phyloP scores from a whole-genome alignment of 768 basidiomycete species.

The Paxillus ammoniavirescens region DNA sequence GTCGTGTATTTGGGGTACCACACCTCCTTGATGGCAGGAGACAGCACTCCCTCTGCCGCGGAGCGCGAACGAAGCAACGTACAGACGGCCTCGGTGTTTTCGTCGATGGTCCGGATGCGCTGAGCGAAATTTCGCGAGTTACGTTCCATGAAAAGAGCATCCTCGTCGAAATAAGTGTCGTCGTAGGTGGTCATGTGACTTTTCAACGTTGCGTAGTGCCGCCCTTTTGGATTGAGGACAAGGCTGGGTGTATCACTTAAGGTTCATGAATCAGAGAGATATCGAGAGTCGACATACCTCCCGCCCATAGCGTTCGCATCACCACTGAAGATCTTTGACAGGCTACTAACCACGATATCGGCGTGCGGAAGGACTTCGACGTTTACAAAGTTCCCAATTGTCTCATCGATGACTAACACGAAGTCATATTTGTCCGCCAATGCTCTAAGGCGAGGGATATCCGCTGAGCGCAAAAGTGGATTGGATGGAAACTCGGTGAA shows the following conservation, averaged over 20 bases:
- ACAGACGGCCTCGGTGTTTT: slow-evolving; percentile 80
- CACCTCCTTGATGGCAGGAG: slow-evolving; percentile 70
- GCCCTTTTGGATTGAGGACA: slow-evolving; percentile 78
- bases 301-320: slow-evolving; percentile 97
- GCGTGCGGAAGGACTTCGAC: slow-evolving; percentile 85
- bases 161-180: slow-evolving; percentile 86
- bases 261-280: not conserved
- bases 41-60: slow-evolving; percentile 33
- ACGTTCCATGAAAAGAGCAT: slow-evolving; percentile 95
- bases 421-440: slow-evolving; percentile 90
- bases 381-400: slow-evolving; percentile 91
- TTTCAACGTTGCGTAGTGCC: slow-evolving; percentile 68
- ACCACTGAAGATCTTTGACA: slow-evolving; percentile 95
- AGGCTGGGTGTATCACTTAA: slow-evolving; percentile 48
- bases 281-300: slow-evolving; percentile 53
- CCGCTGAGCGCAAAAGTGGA: slow-evolving; percentile 83
- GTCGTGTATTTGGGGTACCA: slow-evolving; percentile 89
- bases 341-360: slow-evolving; percentile 88
- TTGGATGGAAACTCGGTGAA: slow-evolving; percentile 97
- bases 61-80: slow-evolving; percentile 70
- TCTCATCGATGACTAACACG: slow-evolving; percentile 89
- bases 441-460: slow-evolving; percentile 68
- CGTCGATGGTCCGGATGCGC: slow-evolving; percentile 75
- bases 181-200: slow-evolving; percentile 63
- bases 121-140: slow-evolving; percentile 91